Evolutionary conservation across 2,329 filamentous ascomycete species (phyloP).

Genomic region (Pseudopyricularia javanii): DNA sequence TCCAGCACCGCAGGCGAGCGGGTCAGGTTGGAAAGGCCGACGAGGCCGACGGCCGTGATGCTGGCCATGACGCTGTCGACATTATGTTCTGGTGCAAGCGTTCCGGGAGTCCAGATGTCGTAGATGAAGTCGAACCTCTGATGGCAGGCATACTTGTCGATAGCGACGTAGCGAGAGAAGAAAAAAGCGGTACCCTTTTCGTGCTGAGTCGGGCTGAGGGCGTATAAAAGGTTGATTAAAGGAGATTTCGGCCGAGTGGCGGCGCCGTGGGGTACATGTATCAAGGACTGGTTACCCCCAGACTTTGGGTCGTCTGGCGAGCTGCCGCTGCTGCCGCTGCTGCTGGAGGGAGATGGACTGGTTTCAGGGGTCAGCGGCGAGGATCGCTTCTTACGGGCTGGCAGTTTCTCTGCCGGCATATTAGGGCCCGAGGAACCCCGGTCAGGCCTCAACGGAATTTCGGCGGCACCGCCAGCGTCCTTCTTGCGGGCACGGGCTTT

Average conservation of each 20-base stretch:
- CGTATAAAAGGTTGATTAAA: constrained; percentile 17
- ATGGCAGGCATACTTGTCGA: constrained; percentile 29
- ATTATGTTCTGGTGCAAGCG: constrained; percentile 8
- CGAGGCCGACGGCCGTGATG: constrained; percentile 42
- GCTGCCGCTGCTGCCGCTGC: not conserved
- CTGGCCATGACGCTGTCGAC: constrained; percentile 35
- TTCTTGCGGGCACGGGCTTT: constrained; percentile 21
- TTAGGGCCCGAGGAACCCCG: not conserved
- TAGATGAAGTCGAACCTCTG: constrained; percentile 41
- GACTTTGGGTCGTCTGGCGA: not conserved
- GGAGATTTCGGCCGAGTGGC: constrained; percentile 11
- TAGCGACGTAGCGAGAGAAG: constrained; percentile 37
- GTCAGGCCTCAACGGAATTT: not conserved
- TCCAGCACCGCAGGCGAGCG: constrained; percentile 27
- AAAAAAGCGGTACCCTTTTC: constrained; percentile 35
- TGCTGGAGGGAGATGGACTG: not conserved
- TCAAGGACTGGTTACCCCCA: not conserved
- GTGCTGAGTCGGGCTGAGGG: constrained; percentile 20
- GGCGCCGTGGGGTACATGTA: not conserved
- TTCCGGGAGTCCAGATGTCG: constrained; percentile 35
- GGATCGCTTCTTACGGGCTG: constrained; percentile 3
- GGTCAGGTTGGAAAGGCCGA: constrained; percentile 34
- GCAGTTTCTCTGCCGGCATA: constrained; percentile 1
- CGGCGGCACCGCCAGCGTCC: constrained; percentile 2
- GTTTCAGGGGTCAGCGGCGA: not conserved